Conservation (phyloP, 2,329 filamentous ascomycete genomes). For the Penicillium sp. region DNA sequence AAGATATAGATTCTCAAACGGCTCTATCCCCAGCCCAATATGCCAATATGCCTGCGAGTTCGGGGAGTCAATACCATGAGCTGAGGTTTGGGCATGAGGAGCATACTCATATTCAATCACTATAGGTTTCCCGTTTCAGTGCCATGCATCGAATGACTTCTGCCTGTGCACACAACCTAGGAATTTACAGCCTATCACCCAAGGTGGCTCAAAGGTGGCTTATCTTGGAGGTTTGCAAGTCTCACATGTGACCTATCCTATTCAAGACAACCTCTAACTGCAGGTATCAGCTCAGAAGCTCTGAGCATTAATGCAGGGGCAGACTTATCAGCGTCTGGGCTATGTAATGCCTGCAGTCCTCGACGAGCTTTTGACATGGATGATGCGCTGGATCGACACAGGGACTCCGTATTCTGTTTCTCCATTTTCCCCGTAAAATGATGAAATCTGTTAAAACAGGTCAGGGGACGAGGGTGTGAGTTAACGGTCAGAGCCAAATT, state of each 20-base stretch:
- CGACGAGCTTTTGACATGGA: neutral
- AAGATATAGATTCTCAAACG: too few species aligned
- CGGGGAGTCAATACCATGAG: neutral
- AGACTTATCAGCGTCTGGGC: neutral
- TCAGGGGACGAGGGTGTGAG: neutral
- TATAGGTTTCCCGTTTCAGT: neutral
- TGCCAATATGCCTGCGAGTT: neutral
- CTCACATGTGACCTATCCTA: neutral
- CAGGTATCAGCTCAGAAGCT: neutral
- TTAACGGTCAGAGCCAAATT: neutral
- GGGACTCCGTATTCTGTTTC: neutral
- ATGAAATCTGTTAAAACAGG: neutral
- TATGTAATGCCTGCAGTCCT: neutral
- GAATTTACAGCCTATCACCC: conserved; percentile 1
- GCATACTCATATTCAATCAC: neutral
- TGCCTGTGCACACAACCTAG: neutral
- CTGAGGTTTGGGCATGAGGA: neutral
- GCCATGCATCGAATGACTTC: neutral
- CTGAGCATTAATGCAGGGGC: conserved; percentile 6
- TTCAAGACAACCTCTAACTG: neutral
- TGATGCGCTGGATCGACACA: neutral
- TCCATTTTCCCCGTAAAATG: neutral
- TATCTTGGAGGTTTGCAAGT: neutral
- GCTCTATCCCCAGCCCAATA: neutral
- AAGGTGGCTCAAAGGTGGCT: neutral